Percentiles rank a stretch among this genome's conserved stretches.
Conservation (phyloP, 2,329 filamentous ascomycete species). For the Leptographium radiaticola region DNA sequence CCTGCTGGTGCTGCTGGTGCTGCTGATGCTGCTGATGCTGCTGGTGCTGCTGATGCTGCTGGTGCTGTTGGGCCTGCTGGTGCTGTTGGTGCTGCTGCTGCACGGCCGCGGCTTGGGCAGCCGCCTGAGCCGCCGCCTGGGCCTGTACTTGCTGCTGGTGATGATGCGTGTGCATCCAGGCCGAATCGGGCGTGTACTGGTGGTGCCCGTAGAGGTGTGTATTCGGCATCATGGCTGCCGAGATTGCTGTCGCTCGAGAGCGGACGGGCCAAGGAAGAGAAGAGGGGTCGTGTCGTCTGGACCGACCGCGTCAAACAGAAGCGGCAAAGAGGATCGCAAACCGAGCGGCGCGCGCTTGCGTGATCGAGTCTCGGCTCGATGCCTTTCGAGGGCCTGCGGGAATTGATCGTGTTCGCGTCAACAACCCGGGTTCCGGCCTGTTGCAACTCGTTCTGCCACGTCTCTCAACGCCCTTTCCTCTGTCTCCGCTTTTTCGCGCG, state of each 20-base stretch:
- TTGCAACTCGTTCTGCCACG: not conserved
- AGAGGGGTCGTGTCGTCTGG: not conserved
- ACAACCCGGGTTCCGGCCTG: no score
- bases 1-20: slow-evolving; percentile 50
- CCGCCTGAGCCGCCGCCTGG: not conserved
- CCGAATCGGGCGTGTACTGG: slow-evolving; percentile 49
- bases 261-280: not conserved
- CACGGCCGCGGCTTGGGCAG: slow-evolving; percentile 29
- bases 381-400: no score
- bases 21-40: slow-evolving; percentile 46
- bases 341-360: no score
- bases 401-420: no score
- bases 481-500: not conserved
- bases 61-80: slow-evolving; percentile 42
- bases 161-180: slow-evolving; percentile 58
- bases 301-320: not conserved
- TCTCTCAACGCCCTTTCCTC: not conserved
- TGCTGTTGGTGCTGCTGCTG: slow-evolving; percentile 40
- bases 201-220: slow-evolving; percentile 56
- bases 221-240: slow-evolving; percentile 42
- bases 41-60: slow-evolving; percentile 41
- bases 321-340: not conserved
- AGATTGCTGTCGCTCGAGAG: not conserved
- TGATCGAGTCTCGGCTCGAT: no score
- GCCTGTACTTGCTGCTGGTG: slow-evolving; percentile 32